Percentiles rank a stretch among this genome's conserved stretches.
These are phyloP conservation scores for Aspergillus puulaauensis DNA, from an alignment of 2,329 filamentous ascomycete species.

Conservation along the genomic window DNA sequence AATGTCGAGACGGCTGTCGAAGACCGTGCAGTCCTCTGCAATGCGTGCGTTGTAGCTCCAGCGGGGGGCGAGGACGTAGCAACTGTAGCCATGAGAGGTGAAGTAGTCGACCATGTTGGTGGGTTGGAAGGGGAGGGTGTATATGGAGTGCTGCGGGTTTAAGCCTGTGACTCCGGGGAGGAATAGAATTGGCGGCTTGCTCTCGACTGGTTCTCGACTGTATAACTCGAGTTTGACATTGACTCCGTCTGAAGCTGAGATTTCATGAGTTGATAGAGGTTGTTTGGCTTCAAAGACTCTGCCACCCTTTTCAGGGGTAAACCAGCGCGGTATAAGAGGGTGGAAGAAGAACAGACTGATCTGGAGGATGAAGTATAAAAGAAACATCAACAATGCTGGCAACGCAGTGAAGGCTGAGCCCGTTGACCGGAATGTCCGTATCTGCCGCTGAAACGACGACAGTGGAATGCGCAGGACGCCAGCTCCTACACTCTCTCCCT, in stretches of 20 bases:
- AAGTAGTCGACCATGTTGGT: slow-evolving; percentile 13
- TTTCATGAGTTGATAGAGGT: neutral
- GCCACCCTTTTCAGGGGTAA: neutral
- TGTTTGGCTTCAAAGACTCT: neutral
- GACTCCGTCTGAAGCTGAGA: neutral
- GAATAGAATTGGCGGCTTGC: slow-evolving; percentile 5
- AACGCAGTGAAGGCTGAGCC: neutral
- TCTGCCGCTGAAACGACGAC: slow-evolving; percentile 11
- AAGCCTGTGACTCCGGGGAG: slow-evolving; percentile 7
- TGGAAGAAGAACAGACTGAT: slow-evolving; percentile 13
- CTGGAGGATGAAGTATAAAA: slow-evolving; percentile 9
- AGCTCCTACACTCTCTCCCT: slow-evolving; percentile 7
- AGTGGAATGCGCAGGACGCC: slow-evolving; percentile 16
- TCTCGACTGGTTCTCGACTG: neutral
- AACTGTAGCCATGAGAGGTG: neutral
- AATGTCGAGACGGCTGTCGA: slow-evolving; percentile 10
- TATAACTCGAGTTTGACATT: neutral
- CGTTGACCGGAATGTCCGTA: slow-evolving; percentile 8
- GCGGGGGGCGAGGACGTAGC: slow-evolving; percentile 7
- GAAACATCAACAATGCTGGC: slow-evolving; percentile 9
- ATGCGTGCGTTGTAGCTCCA: neutral
- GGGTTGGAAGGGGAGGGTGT: slow-evolving; percentile 5
- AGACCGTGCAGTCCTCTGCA: slow-evolving; percentile 6
- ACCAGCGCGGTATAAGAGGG: slow-evolving; percentile 2
- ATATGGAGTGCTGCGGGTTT: neutral